Conservation (phyloP, 2,329 filamentous ascomycete species). For the Scedosporium minutisporum region DNA sequence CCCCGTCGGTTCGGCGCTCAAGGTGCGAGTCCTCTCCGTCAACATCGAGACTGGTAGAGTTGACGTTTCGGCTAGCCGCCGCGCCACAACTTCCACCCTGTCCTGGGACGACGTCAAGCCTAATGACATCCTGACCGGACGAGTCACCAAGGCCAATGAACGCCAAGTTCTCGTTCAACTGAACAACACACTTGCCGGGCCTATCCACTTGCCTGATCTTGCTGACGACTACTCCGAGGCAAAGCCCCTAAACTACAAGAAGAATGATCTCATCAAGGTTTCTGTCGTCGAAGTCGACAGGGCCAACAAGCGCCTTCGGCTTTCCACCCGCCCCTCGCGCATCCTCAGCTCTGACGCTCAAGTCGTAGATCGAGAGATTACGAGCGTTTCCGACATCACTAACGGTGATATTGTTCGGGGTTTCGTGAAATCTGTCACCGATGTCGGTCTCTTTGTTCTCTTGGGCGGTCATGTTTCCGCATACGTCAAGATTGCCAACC, state of each 20-base stretch:
- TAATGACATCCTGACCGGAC: constrained; percentile 73
- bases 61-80: constrained; percentile 65
- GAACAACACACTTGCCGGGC: constrained; percentile 68
- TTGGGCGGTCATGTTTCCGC: constrained; percentile 74
- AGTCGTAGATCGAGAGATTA: constrained; percentile 74
- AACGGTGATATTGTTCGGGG: constrained; percentile 75
- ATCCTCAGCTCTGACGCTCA: constrained; percentile 77
- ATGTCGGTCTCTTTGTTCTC: constrained; percentile 80
- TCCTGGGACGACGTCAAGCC: constrained; percentile 63
- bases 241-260: constrained; percentile 63
- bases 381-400: constrained; percentile 58
- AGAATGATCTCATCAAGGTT: constrained; percentile 82
- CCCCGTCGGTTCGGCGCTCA: constrained; percentile 80
- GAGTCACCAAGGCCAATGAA: constrained; percentile 78
- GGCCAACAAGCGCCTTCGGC: constrained; percentile 71
- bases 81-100: constrained; percentile 32
- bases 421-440: constrained; percentile 82
- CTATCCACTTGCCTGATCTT: constrained; percentile 73
- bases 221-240: constrained; percentile 78
- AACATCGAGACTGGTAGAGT: constrained; percentile 65
- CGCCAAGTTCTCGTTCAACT: constrained; percentile 78
- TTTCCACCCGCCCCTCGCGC: constrained; percentile 79
- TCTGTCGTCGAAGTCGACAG: constrained; percentile 72
- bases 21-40: constrained; percentile 66
- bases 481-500: constrained; percentile 74